phyloP scores from a whole-genome alignment of 495 filamentous ascomycete species.

The Neurospora sublineolata region DNA sequence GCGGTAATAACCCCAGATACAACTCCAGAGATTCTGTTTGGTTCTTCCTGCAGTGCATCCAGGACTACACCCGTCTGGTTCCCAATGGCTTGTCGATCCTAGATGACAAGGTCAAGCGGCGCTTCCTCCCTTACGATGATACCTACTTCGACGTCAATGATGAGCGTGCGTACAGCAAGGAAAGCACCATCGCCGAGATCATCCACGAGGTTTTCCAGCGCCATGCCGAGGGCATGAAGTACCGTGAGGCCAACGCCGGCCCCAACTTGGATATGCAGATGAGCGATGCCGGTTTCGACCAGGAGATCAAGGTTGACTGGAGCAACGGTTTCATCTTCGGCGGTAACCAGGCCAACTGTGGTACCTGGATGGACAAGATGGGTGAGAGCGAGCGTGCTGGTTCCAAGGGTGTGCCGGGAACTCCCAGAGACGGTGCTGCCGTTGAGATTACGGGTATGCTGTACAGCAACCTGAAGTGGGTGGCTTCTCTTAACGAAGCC shows the following conservation, averaged over 20 bases:
- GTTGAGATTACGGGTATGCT: constrained; percentile 89
- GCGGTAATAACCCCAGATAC: constrained; percentile 83
- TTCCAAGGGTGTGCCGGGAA: constrained; percentile 90
- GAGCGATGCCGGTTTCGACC: constrained; percentile 82
- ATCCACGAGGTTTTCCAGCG: constrained; percentile 88
- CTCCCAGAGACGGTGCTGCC: constrained; percentile 88
- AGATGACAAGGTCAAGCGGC: constrained; percentile 62
- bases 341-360: constrained; percentile 88
- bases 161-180: constrained; percentile 68
- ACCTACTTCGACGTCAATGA: constrained; percentile 79
- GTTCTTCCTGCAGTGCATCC: constrained; percentile 92
- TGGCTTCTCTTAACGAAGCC: constrained; percentile 49
- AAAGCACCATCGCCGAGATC: constrained; percentile 72
- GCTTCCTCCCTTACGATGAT: constrained; percentile 94
- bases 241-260: constrained; percentile 90
- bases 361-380: constrained; percentile 99
- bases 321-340: constrained; percentile 85
- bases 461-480: constrained; percentile 81
- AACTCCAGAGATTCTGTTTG: constrained; percentile 94
- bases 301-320: constrained; percentile 88
- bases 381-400: constrained; percentile 88
- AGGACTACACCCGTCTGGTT: constrained; percentile 80
- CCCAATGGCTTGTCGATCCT: constrained; percentile 68
- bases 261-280: constrained; percentile 81
- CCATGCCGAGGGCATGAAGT: constrained; percentile 80